Base-by-base conservation (phyloP, 2,329 filamentous ascomycete species). In the Knoxdaviesia proteae region DNA sequence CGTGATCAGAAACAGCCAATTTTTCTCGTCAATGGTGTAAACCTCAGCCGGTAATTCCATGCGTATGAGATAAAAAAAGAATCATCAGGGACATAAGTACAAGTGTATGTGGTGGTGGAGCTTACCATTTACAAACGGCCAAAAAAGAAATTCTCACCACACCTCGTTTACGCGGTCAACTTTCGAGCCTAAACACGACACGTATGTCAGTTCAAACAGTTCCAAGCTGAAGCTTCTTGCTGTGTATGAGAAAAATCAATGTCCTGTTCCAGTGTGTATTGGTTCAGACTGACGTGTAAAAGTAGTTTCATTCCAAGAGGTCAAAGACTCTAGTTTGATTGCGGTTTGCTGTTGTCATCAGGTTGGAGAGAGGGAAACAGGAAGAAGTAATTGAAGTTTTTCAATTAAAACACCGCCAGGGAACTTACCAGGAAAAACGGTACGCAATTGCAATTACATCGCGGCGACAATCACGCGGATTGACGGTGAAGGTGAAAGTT, bases 271-370 rank as follows among this genome's bases (percentile, higher is more conserved):
- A 20, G 3, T 20, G 20, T 20, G 20, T 20, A 20, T 20, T 57
- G 57, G 61, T 69, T 90, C 83, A 90, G 83, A 84, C 83, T 90
- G 83, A 90, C 82, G 81, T 88, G 77, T 74, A 76, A 74, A 69
- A 58, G 61, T 74, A 61, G 78, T 88, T 87, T 87, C 82, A 88
- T 79, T 71, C 75, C 69, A 60, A 58, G 59, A 67, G 80, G 77
- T 92, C 84, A 90, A 90, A 92, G 84, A 92, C 84, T 92, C 84
- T 92, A 92, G 82, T 87, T 87, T 78, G 82, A 87, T 87, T 78
- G 77, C 73, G 80, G 80, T 84, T 78, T 71, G 69, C 65, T 67
- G 60, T 64, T 84, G 77, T 87, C 83, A 88, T 88, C 83, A 84
- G 40, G 34, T 49, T 43, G 48, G 39, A 42, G 39, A 41, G 34